These are phyloP conservation scores for Saccharomycopsis lassenensis DNA, from an alignment of 805 yeast genomes.

Conservation along the genomic window DNA sequence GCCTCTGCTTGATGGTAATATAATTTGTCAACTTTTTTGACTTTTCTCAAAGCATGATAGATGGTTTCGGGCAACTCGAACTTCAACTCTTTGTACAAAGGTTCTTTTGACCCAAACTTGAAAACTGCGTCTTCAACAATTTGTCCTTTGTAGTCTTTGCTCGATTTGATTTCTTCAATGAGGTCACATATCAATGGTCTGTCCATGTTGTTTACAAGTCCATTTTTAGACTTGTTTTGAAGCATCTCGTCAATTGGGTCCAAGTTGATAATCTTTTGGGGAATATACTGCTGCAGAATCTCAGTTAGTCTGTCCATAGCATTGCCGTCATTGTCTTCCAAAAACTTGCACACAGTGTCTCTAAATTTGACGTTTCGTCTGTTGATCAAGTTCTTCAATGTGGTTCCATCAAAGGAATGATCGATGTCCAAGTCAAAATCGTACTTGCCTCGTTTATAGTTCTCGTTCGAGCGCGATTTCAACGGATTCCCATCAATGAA, in stretches of 20 bases:
- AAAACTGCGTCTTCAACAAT: conserved; percentile 42
- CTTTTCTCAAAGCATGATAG: conserved; percentile 37
- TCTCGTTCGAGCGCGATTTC: conserved; percentile 36
- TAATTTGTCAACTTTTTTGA: conserved; percentile 39
- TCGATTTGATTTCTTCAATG: conserved; percentile 35
- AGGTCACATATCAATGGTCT: conserved; percentile 39
- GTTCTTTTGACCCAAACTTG: conserved; percentile 31
- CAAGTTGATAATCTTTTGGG: conserved; percentile 35
- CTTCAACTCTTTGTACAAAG: conserved; percentile 33
- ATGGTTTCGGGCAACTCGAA: conserved; percentile 42
- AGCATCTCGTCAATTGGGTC: conserved; percentile 59
- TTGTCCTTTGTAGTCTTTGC: conserved; percentile 51
- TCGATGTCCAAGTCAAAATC: too few relatives aligned
- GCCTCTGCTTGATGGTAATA: conserved; percentile 83
- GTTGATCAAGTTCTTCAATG: conserved; percentile 45
- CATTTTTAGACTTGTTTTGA: conserved; percentile 21
- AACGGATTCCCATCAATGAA: conserved; percentile 57
- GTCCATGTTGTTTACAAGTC: conserved; percentile 20
- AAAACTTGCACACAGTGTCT: conserved; percentile 28
- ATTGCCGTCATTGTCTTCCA: conserved; percentile 26
- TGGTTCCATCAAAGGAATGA: conserved; percentile 10
- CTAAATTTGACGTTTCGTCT: conserved; percentile 46
- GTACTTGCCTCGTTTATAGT: conserved; percentile 32
- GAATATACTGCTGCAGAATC: conserved; percentile 31
- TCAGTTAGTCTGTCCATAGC: conserved; percentile 32